Base-by-base conservation (phyloP, 192 early-diverging fungal genomes). In the Gaertneriomyces semiglobifer region DNA sequence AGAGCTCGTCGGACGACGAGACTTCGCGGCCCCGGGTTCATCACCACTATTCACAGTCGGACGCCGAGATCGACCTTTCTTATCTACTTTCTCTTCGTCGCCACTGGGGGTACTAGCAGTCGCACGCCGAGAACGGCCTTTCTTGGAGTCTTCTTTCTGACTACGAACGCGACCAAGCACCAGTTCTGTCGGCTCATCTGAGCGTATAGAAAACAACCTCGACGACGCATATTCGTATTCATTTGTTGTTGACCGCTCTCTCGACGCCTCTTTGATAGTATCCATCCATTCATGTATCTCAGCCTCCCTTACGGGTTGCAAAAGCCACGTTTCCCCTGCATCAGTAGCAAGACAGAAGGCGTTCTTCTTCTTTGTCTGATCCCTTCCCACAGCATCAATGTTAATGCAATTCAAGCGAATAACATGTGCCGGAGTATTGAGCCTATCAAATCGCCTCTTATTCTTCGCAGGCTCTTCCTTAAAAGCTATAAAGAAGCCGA, bases 401-500 rank as follows among this genome's bases (percentile, higher is more conserved):
- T n/a, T 16, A 0, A 76, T 53, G 11, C 51, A 57, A 10, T 73
- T 50, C 12, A 84, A 67, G 10, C 59, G 45, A 33, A 80, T 52
- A 19, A 79, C 75, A 54, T 72, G 69, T 25, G 68, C 45, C n/a
- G 79, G 82, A 6, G 45, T 53, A n/a, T 10, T n/a, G 53, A 14
- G 8, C 4, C 57, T 14, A 2, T 33, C 25, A 33, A 33, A 33
- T 57, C 44, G 50, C 53, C 68, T 66, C 59, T 74, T 70, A 6
- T 48, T 39, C 50, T 75, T 74, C 0, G 46, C 25, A 0, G 77
- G 63, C 7, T 77, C 66, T 33, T 84, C 79, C 63, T 84, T 84
- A 60, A 71, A 82, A 14, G 80, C 70, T 59, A 80, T 57, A 53
- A 82, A 44, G 58, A 78, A 80, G 10, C 83, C 83, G 7, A 82